A percentile compares a stretch with the other conserved stretches of the same genome.
Conservation (phyloP, 768 basidiomycete genomes). For the Lactarius tabidus region DNA sequence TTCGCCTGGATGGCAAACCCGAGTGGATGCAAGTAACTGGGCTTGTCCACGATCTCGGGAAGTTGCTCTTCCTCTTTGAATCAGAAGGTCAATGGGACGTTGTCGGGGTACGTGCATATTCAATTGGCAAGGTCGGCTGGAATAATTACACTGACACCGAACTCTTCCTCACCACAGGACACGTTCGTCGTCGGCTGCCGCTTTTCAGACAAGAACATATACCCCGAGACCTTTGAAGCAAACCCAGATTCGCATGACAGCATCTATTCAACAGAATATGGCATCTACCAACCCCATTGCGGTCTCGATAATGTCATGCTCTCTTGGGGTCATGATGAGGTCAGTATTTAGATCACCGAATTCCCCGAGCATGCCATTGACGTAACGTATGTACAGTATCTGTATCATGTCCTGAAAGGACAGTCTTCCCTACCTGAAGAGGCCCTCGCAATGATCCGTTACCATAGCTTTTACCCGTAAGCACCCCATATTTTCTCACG, state of each 20-base stretch:
- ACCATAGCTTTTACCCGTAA: conserved; percentile 89
- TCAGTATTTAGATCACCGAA: conserved; percentile 33
- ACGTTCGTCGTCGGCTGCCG: conserved; percentile 82
- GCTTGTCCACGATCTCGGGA: conserved; percentile 86
- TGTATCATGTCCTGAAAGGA: conserved; percentile 79
- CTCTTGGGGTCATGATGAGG: conserved; percentile 91
- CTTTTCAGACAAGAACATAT: conserved; percentile 81
- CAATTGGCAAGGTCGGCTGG: background rate
- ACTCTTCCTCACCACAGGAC: conserved; percentile 38
- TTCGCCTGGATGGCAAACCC: conserved; percentile 78
- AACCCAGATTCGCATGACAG: conserved; percentile 67
- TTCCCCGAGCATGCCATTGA: conserved; percentile 6
- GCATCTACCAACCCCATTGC: conserved; percentile 74
- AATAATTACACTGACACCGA: conserved; percentile 5
- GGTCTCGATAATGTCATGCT: conserved; percentile 86
- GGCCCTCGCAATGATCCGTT: conserved; percentile 87
- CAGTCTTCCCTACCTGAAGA: conserved; percentile 79
- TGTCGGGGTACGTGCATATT: conserved; percentile 59
- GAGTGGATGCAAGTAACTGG: conserved; percentile 93
- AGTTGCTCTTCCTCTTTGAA: conserved; percentile 78
- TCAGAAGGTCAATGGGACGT: conserved; percentile 94
- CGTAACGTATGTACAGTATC: conserved; percentile 47
- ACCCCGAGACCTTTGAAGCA: conserved; percentile 65
- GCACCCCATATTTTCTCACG: conserved; percentile 24
- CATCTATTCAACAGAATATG: conserved; percentile 66